Percentiles rank a stretch among this genome's conserved stretches.
These are phyloP conservation scores for Apostasia ramifera DNA, from an alignment of 106 monocot genomes.

Conservation along the genomic window DNA sequence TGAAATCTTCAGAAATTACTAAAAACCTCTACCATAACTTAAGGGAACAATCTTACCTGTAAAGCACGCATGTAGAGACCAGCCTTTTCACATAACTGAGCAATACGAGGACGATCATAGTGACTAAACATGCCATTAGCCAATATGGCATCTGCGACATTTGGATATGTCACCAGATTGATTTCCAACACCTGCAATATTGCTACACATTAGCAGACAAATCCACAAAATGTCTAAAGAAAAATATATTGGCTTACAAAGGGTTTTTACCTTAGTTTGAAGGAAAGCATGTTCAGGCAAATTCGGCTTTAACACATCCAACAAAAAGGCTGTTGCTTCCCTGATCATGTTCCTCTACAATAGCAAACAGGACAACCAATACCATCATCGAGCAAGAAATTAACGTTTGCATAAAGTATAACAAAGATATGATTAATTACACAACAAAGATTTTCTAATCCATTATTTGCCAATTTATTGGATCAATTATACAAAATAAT, in stretches of 20 bases:
- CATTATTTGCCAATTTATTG: no score
- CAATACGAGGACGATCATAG: slow-evolving; percentile 95
- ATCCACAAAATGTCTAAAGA: not conserved
- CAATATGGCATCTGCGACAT: slow-evolving; percentile 99
- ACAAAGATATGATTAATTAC: no score
- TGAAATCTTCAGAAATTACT: no score
- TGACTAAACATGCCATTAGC: slow-evolving; percentile 99
- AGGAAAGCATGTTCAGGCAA: slow-evolving; percentile 97
- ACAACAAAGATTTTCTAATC: no score
- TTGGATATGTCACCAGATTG: slow-evolving; percentile 97
- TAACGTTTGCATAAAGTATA: no score
- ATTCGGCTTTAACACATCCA: slow-evolving; percentile 98
- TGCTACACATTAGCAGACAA: not conserved
- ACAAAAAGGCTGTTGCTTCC: slow-evolving; percentile 95
- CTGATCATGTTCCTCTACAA: slow-evolving; percentile 91
- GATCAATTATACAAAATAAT: no score
- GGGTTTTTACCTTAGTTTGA: slow-evolving; percentile 70
- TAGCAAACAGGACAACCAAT: no score
- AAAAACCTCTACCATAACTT: not conserved
- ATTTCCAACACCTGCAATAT: slow-evolving; percentile 85
- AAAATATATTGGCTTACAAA: not conserved
- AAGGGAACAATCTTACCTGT: slow-evolving; percentile 47
- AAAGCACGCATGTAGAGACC: slow-evolving; percentile 88
- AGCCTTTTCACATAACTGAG: slow-evolving; percentile 96
- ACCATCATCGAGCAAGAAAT: no score